A percentile compares a stretch with the other conserved stretches of the same genome.
phyloP scores from a whole-genome alignment of 2,329 filamentous ascomycete genomes.

The Botrytis elliptica region DNA sequence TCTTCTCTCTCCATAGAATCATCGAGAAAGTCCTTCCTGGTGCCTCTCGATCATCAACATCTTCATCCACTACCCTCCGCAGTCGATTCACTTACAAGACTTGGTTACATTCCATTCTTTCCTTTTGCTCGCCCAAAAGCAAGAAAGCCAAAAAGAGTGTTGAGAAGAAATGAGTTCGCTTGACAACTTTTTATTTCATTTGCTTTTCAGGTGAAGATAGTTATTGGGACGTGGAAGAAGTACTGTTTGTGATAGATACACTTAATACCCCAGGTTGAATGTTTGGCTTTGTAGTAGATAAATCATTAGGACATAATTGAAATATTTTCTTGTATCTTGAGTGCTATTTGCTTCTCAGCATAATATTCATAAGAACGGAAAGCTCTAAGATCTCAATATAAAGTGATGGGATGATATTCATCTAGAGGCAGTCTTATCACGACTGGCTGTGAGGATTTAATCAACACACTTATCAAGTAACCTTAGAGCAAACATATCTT shows the following conservation, averaged over 20 bases:
- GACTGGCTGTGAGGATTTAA: neutral
- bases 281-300: neutral
- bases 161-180: neutral
- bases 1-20: slow-evolving; percentile 3
- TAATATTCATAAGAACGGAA: neutral
- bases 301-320: neutral
- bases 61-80: neutral
- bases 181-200: rapidly evolving
- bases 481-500: neutral
- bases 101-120: slow-evolving; percentile 6
- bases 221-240: neutral
- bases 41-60: slow-evolving; percentile 1
- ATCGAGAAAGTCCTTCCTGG: slow-evolving; percentile 9
- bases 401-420: no score
- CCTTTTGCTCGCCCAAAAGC: neutral
- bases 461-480: rapidly evolving
- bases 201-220: neutral
- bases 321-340: neutral
- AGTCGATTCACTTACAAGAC: slow-evolving; percentile 1
- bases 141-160: neutral
- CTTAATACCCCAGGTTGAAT: slow-evolving; percentile 1
- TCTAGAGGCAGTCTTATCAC: no score
- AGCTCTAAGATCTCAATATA: neutral
- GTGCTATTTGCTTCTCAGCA: neutral
- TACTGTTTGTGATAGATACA: neutral